These are phyloP conservation scores for Lasiodiplodia gonubiensis DNA, from an alignment of 2,329 filamentous ascomycete genomes.

Conservation along the genomic window DNA sequence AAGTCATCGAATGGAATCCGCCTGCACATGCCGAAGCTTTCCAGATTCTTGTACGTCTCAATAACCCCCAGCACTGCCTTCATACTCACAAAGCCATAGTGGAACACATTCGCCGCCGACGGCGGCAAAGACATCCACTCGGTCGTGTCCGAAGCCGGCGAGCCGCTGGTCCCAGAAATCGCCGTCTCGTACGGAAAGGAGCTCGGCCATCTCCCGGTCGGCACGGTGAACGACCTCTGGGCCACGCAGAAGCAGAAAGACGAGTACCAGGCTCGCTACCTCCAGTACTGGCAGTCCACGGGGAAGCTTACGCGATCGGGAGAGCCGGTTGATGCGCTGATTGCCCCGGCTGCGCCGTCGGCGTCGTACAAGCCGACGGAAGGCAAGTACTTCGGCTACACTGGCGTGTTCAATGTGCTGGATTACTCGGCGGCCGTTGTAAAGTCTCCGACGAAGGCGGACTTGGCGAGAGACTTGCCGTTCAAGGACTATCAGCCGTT, in stretches of 20 bases:
- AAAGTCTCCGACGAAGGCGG: slow-evolving; percentile 61
- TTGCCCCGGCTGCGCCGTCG: slow-evolving; percentile 45
- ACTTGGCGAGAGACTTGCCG: slow-evolving; percentile 56
- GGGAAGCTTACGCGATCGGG: slow-evolving; percentile 36
- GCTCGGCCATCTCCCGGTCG: slow-evolving; percentile 34
- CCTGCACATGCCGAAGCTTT: slow-evolving; percentile 22
- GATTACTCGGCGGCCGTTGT: slow-evolving; percentile 63
- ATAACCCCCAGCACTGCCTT: not conserved
- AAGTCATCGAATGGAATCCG: slow-evolving; percentile 33
- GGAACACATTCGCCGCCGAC: slow-evolving; percentile 9
- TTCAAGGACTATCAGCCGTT: slow-evolving; percentile 34
- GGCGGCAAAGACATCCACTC: slow-evolving; percentile 8
- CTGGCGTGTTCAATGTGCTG: slow-evolving; percentile 58
- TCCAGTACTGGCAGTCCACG: slow-evolving; percentile 48
- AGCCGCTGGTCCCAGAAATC: slow-evolving; percentile 41
- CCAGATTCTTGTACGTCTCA: not conserved
- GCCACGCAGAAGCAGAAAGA: not conserved
- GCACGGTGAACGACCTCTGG: not conserved
- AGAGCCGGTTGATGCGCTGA: slow-evolving; percentile 45
- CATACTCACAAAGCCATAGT: not conserved
- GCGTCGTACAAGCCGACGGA: slow-evolving; percentile 50
- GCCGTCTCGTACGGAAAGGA: not conserved
- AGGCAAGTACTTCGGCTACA: slow-evolving; percentile 56
- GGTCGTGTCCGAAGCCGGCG: slow-evolving; percentile 36
- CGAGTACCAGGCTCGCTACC: slow-evolving; percentile 33